Conservation (phyloP, 1,139 yeast genomes). For the Yamadazyma sp. region DNA sequence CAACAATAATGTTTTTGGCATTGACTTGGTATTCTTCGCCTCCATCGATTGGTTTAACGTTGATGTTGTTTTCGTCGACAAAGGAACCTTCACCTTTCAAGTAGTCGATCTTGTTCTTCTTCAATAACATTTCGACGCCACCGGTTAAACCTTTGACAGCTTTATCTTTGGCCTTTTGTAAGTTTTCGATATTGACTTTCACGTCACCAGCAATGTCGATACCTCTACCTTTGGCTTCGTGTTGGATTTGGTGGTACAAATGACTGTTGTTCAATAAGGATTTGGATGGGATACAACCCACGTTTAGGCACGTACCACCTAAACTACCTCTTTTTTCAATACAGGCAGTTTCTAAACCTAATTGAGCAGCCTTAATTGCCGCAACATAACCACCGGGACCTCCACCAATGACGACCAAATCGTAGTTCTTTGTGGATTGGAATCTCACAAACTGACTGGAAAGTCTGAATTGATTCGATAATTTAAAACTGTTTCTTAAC, state of each 20-base stretch:
- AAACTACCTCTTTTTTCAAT: slow-evolving; percentile 92
- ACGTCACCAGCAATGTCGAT: slow-evolving; percentile 79
- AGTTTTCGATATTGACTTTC: slow-evolving; percentile 67
- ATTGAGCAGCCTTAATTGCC: slow-evolving; percentile 97
- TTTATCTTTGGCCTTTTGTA: slow-evolving; percentile 91
- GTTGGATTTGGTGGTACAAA: slow-evolving; percentile 82
- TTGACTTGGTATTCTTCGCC: slow-evolving; percentile 60
- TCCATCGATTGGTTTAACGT: slow-evolving; percentile 87
- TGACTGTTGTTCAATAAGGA: slow-evolving; percentile 94
- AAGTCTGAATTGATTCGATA: slow-evolving; percentile 8
- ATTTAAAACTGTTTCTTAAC: slow-evolving; percentile 12
- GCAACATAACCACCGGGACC: slow-evolving; percentile 99
- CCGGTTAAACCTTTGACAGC: slow-evolving; percentile 87
- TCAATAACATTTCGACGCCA: slow-evolving; percentile 92
- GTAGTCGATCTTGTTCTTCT: slow-evolving; percentile 93
- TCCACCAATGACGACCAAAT: slow-evolving; percentile 94
- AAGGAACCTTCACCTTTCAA: slow-evolving; percentile 93
- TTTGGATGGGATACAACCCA: slow-evolving; percentile 98
- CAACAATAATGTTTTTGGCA: slow-evolving; percentile 89
- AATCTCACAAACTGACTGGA: slow-evolving; percentile 34
- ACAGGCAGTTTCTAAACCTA: slow-evolving; percentile 93
- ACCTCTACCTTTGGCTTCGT: slow-evolving; percentile 86
- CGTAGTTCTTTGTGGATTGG: slow-evolving; percentile 56
- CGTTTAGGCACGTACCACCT: slow-evolving; percentile 98
- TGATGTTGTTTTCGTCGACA: slow-evolving; percentile 73